Percentiles rank a stretch among this genome's conserved stretches.
phyloP scores from a whole-genome alignment of 352 stramenopile species.

The Globisporangium echinulatum region DNA sequence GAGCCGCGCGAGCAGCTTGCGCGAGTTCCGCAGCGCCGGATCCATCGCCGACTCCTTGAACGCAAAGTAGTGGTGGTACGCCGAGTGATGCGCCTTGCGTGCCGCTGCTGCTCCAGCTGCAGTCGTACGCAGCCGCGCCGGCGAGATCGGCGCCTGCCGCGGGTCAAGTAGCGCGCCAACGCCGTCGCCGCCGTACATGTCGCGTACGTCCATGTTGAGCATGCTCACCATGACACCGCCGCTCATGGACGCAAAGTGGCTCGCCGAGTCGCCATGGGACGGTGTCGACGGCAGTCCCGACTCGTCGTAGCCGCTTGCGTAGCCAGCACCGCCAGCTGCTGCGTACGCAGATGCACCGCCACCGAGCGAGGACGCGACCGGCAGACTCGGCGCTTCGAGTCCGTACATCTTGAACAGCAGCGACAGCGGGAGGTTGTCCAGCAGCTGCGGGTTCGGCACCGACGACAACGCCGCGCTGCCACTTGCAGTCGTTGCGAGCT shows the following conservation, averaged over 20 bases:
- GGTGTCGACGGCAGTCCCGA: conserved; percentile 1
- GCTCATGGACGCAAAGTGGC: conserved; percentile 49
- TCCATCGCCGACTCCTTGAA: conserved; percentile 81
- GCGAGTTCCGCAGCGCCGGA: conserved; percentile 66
- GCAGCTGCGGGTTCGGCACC: conserved; percentile 12
- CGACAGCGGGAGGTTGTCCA: conserved; percentile 72
- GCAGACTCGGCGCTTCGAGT: conserved; percentile 61
- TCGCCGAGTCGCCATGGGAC: conserved; percentile 34
- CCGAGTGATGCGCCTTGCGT: conserved; percentile 36
- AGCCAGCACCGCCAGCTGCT: background rate
- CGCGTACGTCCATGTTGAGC: conserved; percentile 74
- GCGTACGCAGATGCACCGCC: conserved; percentile 2
- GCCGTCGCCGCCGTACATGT: conserved; percentile 70
- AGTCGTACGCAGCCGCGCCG: conserved; percentile 46
- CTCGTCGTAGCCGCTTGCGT: conserved; percentile 10
- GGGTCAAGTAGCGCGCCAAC: conserved; percentile 51
- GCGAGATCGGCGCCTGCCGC: conserved; percentile 41
- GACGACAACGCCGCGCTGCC: conserved; percentile 10
- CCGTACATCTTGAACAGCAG: conserved; percentile 83
- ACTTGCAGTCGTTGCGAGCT: conserved; percentile 8
- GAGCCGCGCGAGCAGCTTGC: conserved; percentile 88
- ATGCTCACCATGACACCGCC: conserved; percentile 68
- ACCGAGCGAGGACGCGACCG: conserved; percentile 29
- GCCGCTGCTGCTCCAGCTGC: conserved; percentile 16
- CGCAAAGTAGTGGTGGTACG: conserved; percentile 67